Base-by-base conservation (phyloP, 202 grass and related monocot species). In the Saccharum hybrid region DNA sequence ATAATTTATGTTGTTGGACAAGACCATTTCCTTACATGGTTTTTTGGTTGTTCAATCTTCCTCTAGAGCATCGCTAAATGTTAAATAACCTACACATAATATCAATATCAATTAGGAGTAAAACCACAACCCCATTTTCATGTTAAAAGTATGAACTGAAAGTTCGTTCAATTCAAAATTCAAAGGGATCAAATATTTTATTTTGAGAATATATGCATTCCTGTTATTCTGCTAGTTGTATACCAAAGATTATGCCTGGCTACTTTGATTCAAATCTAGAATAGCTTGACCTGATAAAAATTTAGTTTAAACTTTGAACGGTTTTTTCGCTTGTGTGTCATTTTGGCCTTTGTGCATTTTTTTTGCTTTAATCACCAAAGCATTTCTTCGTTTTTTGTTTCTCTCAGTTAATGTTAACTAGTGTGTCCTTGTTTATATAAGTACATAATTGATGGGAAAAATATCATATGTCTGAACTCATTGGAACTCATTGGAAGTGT, bases 401-500 rank as follows among this genome's bases (percentile, higher is more conserved):
- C 2, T 83, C 45, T 52, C 21, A 38, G 19, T 31, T 42, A 68
- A 4, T 49, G 5, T 57, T 61, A 40, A 51, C 10, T 57, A 7
- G 4, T 76, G 19, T 38, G 15, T 42, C 43, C 41, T 80, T 86
- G 1, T 74, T 66, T 66, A 66, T 74, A 16, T 43, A 61, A 68
- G 57, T 75, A 60, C 12, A 18, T 12, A 41, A 15, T 19, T 14
- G 9, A 36, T 74, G 8, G 51, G 41, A 80, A 73, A 56, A 79
- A 18, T 45, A 66, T 36, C 0, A 14, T 28, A 5, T 75, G 13
- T 8, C 42, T 8, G 23, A 86, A 57, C 21, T 79, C 43, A 80
- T n/a, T n/a, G n/a, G n/a, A n/a, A n/a, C n/a, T n/a, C n/a, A n/a
- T 73, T 11, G 10, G 33, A 21, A 41, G 33, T 73, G 23, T 68